phyloP scores from a whole-genome alignment of 441 rosid genomes.

The Isatis lusitanica region DNA sequence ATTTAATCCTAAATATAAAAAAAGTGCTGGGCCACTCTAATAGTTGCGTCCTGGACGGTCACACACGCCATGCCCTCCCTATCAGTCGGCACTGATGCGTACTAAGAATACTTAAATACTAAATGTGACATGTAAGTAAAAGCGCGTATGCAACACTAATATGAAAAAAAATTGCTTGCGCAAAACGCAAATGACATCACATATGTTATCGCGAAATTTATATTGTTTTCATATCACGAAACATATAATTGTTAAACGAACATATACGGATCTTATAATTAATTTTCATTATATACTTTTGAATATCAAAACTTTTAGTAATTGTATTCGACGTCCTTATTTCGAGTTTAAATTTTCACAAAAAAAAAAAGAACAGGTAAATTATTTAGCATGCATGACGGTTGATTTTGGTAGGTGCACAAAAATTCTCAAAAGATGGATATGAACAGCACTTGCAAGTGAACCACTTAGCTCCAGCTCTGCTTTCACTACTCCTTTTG shows the following conservation, averaged over 20 bases:
- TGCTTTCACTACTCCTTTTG: slow-evolving; percentile 77
- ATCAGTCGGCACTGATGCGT: neutral
- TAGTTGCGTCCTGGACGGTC: neutral
- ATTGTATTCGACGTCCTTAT: too few species aligned
- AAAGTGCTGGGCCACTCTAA: neutral
- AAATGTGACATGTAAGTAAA: neutral
- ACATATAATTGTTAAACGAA: too few species aligned
- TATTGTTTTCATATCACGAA: too few species aligned
- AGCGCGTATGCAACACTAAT: neutral
- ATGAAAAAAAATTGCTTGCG: neutral
- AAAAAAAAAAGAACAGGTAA: neutral
- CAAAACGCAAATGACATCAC: neutral
- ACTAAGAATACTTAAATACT: too few species aligned
- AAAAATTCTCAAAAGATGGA: slow-evolving; percentile 80
- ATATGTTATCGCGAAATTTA: too few species aligned
- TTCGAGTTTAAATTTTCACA: too few species aligned
- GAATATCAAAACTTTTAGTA: too few species aligned
- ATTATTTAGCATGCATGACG: slow-evolving; percentile 9
- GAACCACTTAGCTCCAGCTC: slow-evolving; percentile 91
- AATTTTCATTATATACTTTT: too few species aligned
- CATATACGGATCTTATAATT: too few species aligned
- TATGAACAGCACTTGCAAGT: slow-evolving; percentile 91
- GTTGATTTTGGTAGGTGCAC: slow-evolving; percentile 55
- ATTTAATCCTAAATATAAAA: too few species aligned
- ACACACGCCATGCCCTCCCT: neutral